Evolutionary conservation across 2,329 filamentous ascomycete species (phyloP), one percentile per base, ranked within the genome.

Genomic region (Cladosporium sp.): DNA sequence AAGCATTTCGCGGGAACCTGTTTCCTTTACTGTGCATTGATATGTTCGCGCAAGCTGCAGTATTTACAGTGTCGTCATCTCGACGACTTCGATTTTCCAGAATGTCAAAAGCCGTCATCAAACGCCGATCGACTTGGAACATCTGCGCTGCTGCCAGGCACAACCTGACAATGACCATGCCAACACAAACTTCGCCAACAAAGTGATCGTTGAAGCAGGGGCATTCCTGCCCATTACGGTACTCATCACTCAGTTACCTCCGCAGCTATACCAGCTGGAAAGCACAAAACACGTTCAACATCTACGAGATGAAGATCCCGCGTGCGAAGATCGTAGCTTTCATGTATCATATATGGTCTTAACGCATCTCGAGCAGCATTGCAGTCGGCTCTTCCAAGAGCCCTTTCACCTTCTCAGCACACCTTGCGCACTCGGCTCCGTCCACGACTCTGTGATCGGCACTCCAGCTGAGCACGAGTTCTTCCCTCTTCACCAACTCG

Each of bases 381-480:
- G 79, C 79, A 66, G 91, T 90, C 4, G 92, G 89, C 64, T 88
- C 83, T 73, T 97, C 91, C 37, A 97, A 80, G 61, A 87, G 82
- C 48, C 77, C 76, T 61, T 84, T 83, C 18, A 97, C 87, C 57
- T 86, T 79, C 63, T 91, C 89, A 10, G 89, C 90, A 68, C 92
- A 92, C 60, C 91, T 80, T 16, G 93, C 93, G 81, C 95, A 89
- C 55, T 91, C 95, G 43, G 92, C 92, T 2, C 93, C 93, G 71
- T 98, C 93, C 43, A 97, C 84, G 50, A 97, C 87, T 16, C 93
- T 78, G 71, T 98, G 93, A 70, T 97, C 91, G 5, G 92, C 92
- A 68, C 88, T 92, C 92, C 92, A 97, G 72, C 91, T 97, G 62
- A 97, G 89, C 66, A 95, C 90, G 67, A 86, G 85, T 56, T 95